Conservation (phyloP, 2,329 filamentous ascomycete species). For the Chalaropsis ovoidea region DNA sequence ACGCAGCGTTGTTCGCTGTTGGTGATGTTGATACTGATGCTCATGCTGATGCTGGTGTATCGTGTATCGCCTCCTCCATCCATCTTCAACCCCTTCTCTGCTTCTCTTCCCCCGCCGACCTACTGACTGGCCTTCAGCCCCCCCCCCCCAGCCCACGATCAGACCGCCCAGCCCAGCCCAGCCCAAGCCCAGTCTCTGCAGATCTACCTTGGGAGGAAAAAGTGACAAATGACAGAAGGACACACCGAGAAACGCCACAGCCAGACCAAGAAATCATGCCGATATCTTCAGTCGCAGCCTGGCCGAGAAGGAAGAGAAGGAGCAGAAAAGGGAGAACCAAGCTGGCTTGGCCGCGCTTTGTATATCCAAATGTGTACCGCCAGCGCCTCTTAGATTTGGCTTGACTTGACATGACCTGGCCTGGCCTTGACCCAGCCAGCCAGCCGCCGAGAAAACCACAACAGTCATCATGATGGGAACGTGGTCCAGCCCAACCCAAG, state of each 20-base stretch:
- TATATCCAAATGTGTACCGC: background rate
- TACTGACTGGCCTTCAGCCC: too few relatives aligned
- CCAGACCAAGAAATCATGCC: too few relatives aligned
- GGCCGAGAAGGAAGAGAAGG: background rate
- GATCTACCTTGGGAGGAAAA: background rate
- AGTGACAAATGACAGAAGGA: too few relatives aligned
- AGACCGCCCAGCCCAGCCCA: too few relatives aligned
- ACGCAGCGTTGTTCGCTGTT: too few relatives aligned
- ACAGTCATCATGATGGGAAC: background rate
- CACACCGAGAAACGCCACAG: constrained; percentile 7
- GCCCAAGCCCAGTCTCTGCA: background rate
- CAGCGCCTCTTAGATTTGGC: background rate
- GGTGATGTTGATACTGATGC: too few relatives aligned
- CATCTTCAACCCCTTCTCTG: too few relatives aligned
- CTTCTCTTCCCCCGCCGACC: too few relatives aligned
- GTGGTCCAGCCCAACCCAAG: background rate
- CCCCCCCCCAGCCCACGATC: too few relatives aligned
- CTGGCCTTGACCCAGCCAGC: background rate
- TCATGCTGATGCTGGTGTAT: too few relatives aligned
- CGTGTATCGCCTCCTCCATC: too few relatives aligned
- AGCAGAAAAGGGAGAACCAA: background rate
- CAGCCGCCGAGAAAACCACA: background rate
- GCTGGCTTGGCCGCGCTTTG: background rate
- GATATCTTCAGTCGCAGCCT: background rate
- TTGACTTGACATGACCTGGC: background rate